A percentile compares a stretch with the other conserved stretches of the same genome.
phyloP scores from a whole-genome alignment of 2,329 filamentous ascomycete species.

The Cadophora malorum region DNA sequence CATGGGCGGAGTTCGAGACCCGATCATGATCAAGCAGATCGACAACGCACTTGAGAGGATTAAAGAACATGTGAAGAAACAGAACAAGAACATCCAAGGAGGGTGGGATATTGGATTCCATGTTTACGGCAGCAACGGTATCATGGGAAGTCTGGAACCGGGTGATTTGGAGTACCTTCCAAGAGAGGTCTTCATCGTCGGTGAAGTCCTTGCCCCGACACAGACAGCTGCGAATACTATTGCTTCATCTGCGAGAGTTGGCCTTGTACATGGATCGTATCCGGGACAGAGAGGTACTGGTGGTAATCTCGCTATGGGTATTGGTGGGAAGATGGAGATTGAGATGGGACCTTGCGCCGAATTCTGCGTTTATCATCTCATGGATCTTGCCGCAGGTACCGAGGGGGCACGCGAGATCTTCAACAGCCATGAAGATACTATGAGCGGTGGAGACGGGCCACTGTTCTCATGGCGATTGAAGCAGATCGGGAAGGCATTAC shows the following conservation, averaged over 20 bases:
- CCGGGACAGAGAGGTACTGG: too few species aligned
- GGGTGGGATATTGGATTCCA: constrained; percentile 51
- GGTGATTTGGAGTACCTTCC: constrained; percentile 30
- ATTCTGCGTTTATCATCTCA: too few species aligned
- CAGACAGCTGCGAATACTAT: constrained; percentile 54
- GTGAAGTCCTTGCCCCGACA: constrained; percentile 53
- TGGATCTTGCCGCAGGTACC: too few species aligned
- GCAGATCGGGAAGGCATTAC: too few species aligned
- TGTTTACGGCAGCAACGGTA: constrained; percentile 48
- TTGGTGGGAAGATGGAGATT: too few species aligned
- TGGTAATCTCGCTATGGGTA: too few species aligned
- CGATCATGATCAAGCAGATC: constrained; percentile 53
- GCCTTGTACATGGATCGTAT: too few species aligned
- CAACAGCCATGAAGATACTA: too few species aligned
- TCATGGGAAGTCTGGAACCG: background rate
- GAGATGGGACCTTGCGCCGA: too few species aligned
- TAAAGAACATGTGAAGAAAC: background rate
- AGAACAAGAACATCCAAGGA: background rate
- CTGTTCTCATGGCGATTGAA: too few species aligned
- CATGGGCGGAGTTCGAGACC: constrained; percentile 55
- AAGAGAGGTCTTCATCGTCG: constrained; percentile 55
- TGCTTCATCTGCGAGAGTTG: constrained; percentile 32
- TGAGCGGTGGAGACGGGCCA: too few species aligned
- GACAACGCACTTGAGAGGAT: constrained; percentile 46
- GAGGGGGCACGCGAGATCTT: too few species aligned